These are phyloP conservation scores for Xerophyta viscosa DNA, from an alignment of 106 monocot species.

Conservation along the genomic window DNA sequence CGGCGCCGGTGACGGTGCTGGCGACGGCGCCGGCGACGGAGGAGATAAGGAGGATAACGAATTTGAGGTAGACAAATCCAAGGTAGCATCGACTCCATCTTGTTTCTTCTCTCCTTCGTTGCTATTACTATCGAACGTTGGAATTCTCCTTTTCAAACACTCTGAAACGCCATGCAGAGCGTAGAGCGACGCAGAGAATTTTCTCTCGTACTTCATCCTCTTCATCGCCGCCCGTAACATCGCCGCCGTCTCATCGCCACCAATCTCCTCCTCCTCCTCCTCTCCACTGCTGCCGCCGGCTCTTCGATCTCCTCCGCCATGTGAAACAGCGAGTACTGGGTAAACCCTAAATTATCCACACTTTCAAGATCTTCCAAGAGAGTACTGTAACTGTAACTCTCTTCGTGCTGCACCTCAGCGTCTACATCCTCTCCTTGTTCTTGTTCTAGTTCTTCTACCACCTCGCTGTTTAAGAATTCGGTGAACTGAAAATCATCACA, in stretches of 20 bases:
- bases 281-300: slow-evolving; percentile 11
- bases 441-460: not conserved
- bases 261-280: slow-evolving; percentile 8
- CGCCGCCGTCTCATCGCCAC: slow-evolving; percentile 10
- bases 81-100: not conserved
- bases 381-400: not conserved
- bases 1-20: no score
- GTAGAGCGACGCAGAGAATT: slow-evolving; percentile 47
- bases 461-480: no score
- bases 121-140: slow-evolving; percentile 11
- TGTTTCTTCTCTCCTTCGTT: slow-evolving; percentile 1
- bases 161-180: slow-evolving; percentile 42
- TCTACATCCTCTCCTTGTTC: no score
- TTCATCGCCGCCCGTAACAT: slow-evolving; percentile 15
- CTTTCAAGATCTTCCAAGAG: slow-evolving; percentile 13
- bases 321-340: slow-evolving; percentile 31
- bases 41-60: slow-evolving; percentile 3
- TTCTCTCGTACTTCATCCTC: slow-evolving; percentile 58
- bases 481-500: no score
- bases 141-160: slow-evolving; percentile 28
- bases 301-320: slow-evolving; percentile 38
- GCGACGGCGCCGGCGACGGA: not conserved
- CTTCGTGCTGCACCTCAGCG: no score
- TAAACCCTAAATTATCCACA: slow-evolving; percentile 15
- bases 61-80: slow-evolving; percentile 1